phyloP scores from a whole-genome alignment of 306 rosid species.

The Casuarina equisetifolia region DNA sequence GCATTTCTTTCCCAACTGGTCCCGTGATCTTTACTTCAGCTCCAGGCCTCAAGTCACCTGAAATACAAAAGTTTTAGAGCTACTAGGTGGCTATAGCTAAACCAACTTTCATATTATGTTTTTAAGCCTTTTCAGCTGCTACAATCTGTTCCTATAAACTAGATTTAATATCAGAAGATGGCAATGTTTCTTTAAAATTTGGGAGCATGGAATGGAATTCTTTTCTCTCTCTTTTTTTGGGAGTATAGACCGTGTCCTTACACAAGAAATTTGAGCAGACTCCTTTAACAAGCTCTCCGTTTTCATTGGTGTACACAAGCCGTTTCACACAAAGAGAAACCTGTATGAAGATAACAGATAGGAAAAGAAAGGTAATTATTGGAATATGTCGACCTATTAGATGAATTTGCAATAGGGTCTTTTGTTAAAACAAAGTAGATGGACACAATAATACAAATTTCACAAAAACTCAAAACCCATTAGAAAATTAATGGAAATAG shows the following conservation, averaged over 20 bases:
- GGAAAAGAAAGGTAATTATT: not conserved
- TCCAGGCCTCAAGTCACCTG: conserved; percentile 95
- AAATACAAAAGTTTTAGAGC: conserved; percentile 9
- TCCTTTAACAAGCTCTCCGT: conserved; percentile 88
- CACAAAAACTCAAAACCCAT: not conserved
- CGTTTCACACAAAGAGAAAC: conserved; percentile 95
- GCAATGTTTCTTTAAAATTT: not conserved
- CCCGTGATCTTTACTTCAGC: conserved; percentile 81
- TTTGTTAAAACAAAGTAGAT: conserved; percentile 11
- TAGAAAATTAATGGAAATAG: not conserved
- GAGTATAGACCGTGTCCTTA: conserved; percentile 44
- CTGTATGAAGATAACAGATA: conserved; percentile 43
- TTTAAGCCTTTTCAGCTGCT: not conserved
- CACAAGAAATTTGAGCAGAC: conserved; percentile 97
- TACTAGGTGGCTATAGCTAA: not conserved
- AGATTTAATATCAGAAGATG: not conserved
- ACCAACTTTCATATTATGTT: not conserved
- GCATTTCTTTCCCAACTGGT: conserved; percentile 99
- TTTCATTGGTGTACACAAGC: conserved; percentile 86
- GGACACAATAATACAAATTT: not conserved
- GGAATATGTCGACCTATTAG: not conserved
- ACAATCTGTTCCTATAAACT: not conserved
- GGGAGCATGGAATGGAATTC: not conserved
- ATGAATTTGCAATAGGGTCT: not conserved
- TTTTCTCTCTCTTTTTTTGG: not conserved